A percentile compares a stretch with the other conserved stretches of the same genome.
These are phyloP conservation scores for Acanthamoeba triangularis DNA, from an alignment of 208 protist species.

Conservation along the genomic window DNA sequence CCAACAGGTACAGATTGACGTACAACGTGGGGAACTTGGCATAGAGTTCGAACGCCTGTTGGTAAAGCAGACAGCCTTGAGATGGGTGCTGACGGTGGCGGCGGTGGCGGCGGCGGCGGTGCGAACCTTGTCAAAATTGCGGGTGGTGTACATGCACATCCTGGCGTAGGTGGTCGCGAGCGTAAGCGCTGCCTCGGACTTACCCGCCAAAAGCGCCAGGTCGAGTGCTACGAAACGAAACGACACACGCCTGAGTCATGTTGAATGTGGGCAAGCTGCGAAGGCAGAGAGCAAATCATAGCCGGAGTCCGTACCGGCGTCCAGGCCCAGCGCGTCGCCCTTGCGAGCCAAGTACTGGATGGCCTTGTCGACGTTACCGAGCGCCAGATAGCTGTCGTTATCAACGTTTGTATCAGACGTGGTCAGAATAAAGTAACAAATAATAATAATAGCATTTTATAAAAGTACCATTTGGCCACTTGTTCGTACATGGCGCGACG, in stretches of 20 bases:
- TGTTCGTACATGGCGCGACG: slow-evolving; percentile 49
- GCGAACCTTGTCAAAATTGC: slow-evolving; percentile 31
- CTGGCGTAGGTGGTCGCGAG: slow-evolving; percentile 2
- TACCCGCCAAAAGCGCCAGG: not conserved
- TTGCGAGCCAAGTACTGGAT: slow-evolving; percentile 55
- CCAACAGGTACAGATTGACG: slow-evolving; percentile 34
- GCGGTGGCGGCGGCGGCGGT: not conserved
- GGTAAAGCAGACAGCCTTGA: not conserved
- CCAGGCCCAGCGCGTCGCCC: slow-evolving; percentile 19
- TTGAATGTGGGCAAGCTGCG: not conserved
- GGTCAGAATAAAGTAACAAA: not conserved
- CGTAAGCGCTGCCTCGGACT: slow-evolving; percentile 14
- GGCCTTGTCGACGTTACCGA: slow-evolving; percentile 42
- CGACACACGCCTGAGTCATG: not conserved
- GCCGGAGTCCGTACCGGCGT: slow-evolving; percentile 11
- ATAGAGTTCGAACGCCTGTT: slow-evolving; percentile 20
- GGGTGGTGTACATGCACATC: slow-evolving; percentile 24
- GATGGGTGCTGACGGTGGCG: too few relatives aligned
- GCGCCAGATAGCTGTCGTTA: slow-evolving; percentile 37
- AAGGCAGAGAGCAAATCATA: too few relatives aligned
- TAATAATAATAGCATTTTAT: too few relatives aligned
- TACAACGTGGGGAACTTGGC: slow-evolving; percentile 53
- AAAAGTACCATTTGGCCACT: slow-evolving; percentile 54
- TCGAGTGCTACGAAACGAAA: not conserved
- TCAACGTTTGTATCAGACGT: not conserved